Evolutionary conservation across 352 stramenopile species (phyloP).

Genomic region (Pythium aristosporum): DNA sequence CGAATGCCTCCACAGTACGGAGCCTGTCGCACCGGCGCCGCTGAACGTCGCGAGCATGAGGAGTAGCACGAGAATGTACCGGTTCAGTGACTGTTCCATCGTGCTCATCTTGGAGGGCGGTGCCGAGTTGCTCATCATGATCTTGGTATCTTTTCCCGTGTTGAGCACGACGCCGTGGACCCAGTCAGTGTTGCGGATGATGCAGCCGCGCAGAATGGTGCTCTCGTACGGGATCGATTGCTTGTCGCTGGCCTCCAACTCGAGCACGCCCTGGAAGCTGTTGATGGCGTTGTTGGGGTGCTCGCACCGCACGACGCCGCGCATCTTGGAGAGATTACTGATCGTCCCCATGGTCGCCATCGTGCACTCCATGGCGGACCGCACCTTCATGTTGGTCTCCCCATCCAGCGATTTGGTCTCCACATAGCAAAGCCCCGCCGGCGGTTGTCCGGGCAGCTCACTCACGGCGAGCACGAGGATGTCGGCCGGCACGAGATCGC

Average conservation of each 20-base stretch:
- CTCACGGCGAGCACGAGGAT: constrained; percentile 81
- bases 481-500: constrained; percentile 82
- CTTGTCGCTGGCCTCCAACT: constrained; percentile 46
- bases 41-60: constrained; percentile 68
- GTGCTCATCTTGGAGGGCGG: constrained; percentile 86
- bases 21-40: constrained; percentile 51
- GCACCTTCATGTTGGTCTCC: constrained; percentile 93
- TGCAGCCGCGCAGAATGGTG: constrained; percentile 90
- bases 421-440: constrained; percentile 83
- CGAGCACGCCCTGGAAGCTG: constrained; percentile 88
- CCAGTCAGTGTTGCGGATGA: constrained; percentile 93
- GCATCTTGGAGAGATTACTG: constrained; percentile 49
- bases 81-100: constrained; percentile 82
- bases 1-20: constrained; percentile 50
- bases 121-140: constrained; percentile 87
- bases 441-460: constrained; percentile 54
- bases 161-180: constrained; percentile 92
- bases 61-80: constrained; percentile 71
- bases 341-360: constrained; percentile 44
- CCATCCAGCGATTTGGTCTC: constrained; percentile 92
- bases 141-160: constrained; percentile 93
- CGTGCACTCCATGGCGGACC: constrained; percentile 74
- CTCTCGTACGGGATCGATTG: constrained; percentile 76
- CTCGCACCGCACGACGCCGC: constrained; percentile 69
- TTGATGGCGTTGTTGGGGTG: constrained; percentile 90